Conservation (phyloP, 495 filamentous ascomycete genomes). For the Podospora appendiculata region DNA sequence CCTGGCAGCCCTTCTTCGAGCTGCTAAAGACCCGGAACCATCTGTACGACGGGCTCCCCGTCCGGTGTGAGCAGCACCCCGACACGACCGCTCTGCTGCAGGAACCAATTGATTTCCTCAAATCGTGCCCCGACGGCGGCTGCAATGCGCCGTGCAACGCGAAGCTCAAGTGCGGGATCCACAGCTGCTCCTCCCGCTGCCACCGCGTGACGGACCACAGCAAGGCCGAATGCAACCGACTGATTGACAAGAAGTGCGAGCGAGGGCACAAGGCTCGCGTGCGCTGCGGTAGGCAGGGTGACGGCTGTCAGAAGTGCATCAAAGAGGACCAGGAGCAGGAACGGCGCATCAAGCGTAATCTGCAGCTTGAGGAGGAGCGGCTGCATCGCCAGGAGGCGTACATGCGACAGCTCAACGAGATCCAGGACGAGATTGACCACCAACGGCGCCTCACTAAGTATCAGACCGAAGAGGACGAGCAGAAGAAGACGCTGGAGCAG, state of each 20-base stretch:
- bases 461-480: constrained; percentile 33
- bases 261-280: constrained; percentile 41
- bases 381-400: constrained; percentile 45
- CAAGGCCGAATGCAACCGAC: constrained; percentile 46
- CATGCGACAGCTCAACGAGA: constrained; percentile 37
- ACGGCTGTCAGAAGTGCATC: constrained; percentile 43
- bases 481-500: constrained; percentile 37
- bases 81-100: constrained; percentile 37
- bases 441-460: constrained; percentile 43
- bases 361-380: constrained; percentile 46
- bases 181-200: constrained; percentile 54
- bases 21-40: constrained; percentile 44
- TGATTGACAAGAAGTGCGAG: constrained; percentile 41
- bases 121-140: constrained; percentile 63
- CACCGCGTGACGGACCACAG: constrained; percentile 63
- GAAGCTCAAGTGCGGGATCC: constrained; percentile 52
- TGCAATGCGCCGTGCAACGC: constrained; percentile 55
- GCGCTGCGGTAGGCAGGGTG: constrained; percentile 20
- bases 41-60: constrained; percentile 63
- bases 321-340: constrained; percentile 39
- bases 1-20: constrained; percentile 55
- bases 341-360: constrained; percentile 38
- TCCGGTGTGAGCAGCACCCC: constrained; percentile 61
- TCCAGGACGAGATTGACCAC: constrained; percentile 52
- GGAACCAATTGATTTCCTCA: constrained; percentile 49